A percentile compares a stretch with the other conserved stretches of the same genome.
phyloP scores from a whole-genome alignment of 2,329 filamentous ascomycete species.

The Lecanosticta acicola region DNA sequence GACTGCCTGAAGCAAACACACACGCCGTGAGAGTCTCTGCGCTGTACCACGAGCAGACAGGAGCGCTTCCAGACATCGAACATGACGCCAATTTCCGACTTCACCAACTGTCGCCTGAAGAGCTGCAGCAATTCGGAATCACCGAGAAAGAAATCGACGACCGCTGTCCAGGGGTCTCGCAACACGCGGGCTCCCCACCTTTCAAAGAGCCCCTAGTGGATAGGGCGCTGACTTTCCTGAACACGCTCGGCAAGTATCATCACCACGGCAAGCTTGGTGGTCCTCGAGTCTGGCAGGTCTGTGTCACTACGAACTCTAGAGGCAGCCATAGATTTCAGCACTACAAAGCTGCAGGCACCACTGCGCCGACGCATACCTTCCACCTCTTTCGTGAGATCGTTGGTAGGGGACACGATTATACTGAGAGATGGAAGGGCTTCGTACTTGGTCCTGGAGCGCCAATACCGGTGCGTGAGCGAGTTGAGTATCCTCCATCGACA shows the following conservation, averaged over 20 bases:
- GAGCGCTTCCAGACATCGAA: background rate
- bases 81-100: background rate
- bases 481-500: background rate
- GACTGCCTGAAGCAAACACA: background rate
- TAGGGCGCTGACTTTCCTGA: background rate
- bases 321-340: background rate
- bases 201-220: background rate
- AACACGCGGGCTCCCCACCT: background rate
- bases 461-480: background rate
- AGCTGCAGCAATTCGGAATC: background rate
- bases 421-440: background rate
- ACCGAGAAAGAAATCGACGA: background rate
- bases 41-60: background rate
- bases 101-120: background rate
- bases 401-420: background rate
- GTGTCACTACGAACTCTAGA: background rate
- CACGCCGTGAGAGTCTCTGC: background rate
- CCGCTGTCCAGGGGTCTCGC: background rate
- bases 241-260: background rate
- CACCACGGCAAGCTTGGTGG: background rate
- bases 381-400: conserved; percentile 3
- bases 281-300: background rate
- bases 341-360: background rate
- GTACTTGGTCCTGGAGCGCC: background rate
- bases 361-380: background rate